Evolutionary conservation across 371 early-diverging fungal species (phyloP).

Genomic region (Mortierella sp.): DNA sequence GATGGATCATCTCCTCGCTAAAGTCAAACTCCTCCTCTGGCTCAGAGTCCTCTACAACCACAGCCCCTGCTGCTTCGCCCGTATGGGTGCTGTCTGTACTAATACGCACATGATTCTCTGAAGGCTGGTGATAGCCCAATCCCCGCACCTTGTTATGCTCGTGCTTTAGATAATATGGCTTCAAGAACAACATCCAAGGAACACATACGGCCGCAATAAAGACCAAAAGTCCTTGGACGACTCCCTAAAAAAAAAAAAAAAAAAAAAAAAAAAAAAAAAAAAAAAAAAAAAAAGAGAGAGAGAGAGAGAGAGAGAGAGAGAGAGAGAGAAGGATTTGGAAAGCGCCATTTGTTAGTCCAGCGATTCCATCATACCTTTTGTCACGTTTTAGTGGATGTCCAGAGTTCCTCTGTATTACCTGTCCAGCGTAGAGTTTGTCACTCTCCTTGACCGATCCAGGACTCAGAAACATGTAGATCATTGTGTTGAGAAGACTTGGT

Average conservation of each 20-base stretch:
- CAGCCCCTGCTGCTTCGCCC: conserved; percentile 52
- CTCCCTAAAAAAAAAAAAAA: conserved; percentile 69
- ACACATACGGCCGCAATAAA: conserved; percentile 90
- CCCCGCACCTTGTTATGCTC: conserved; percentile 82
- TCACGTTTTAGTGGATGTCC: no score
- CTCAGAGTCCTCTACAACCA: conserved; percentile 50
- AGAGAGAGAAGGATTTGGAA: conserved; percentile 9
- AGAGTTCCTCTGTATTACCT: conserved; percentile 63
- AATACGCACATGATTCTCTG: conserved; percentile 61
- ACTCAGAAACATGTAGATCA: conserved; percentile 99
- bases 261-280: not conserved
- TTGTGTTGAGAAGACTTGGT: conserved; percentile 97
- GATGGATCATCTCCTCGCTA: conserved; percentile 94
- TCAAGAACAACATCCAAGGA: conserved; percentile 98
- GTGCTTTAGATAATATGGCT: conserved; percentile 88
- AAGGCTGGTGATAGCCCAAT: conserved; percentile 80
- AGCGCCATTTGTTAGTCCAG: no score
- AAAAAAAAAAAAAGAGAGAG: not conserved
- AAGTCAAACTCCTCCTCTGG: conserved; percentile 87
- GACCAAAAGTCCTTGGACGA: conserved; percentile 90
- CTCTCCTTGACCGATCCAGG: conserved; percentile 87
- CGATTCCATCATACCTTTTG: no score
- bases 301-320: conserved; percentile 11
- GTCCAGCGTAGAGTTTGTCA: conserved; percentile 87
- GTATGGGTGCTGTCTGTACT: conserved; percentile 51